Percentiles rank a stretch among this genome's conserved stretches.
phyloP scores from a whole-genome alignment of 169 alveolate genomes.

The Eimeria necatrix region DNA sequence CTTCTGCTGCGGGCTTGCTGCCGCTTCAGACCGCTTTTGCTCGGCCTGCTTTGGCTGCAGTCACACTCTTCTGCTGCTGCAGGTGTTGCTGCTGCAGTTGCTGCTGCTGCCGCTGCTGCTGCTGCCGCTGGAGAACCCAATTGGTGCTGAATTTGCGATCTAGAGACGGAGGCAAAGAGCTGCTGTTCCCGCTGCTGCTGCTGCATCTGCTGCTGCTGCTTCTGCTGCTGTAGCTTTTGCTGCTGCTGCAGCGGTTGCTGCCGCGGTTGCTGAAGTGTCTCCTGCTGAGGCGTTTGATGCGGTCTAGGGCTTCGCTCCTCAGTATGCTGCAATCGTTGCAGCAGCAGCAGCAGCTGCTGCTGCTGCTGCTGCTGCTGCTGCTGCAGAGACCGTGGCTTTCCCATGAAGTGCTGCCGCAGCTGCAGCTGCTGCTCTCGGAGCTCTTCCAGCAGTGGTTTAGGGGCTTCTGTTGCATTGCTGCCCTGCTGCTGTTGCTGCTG shows the following conservation, averaged over 20 bases:
- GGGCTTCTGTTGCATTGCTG: not conserved
- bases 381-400: not conserved
- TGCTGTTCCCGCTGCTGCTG: not conserved
- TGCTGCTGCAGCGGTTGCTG: not conserved
- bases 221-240: not conserved
- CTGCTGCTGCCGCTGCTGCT: conserved; percentile 25
- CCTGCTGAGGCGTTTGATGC: not conserved
- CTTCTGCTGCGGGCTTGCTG: conserved; percentile 13
- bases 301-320: not conserved
- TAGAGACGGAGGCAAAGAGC: too few species aligned
- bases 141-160: not conserved
- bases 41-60: not conserved
- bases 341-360: not conserved
- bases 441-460: not conserved
- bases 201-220: conserved; percentile 9
- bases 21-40: not conserved
- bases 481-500: conserved; percentile 17
- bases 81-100: not conserved
- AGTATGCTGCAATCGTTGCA: not conserved
- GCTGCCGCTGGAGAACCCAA: not conserved
- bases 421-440: conserved; percentile 34
- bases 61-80: not conserved
- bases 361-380: conserved; percentile 23
- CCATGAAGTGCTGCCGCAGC: conserved; percentile 49
- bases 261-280: conserved; percentile 5